phyloP scores from a whole-genome alignment of 805 yeast genomes.

The Pichia cephalocereana region DNA sequence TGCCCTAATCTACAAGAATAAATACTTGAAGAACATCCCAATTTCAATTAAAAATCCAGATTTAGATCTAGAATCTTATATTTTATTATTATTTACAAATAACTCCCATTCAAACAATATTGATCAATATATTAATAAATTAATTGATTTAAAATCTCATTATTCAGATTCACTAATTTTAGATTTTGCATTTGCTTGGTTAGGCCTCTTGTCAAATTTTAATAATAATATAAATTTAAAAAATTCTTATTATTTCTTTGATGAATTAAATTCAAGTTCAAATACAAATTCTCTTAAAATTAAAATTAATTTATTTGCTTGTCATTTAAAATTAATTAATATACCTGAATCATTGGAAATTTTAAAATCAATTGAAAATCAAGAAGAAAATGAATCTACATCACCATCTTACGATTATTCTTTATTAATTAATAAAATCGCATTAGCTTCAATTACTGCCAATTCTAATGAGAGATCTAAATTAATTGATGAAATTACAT shows the following conservation, averaged over 20 bases:
- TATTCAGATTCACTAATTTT: constrained; percentile 67
- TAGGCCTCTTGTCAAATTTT: constrained; percentile 24
- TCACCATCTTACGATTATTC: constrained; percentile 29
- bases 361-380: constrained; percentile 30
- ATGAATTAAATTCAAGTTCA: constrained; percentile 64
- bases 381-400: constrained; percentile 3
- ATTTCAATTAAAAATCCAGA: constrained; percentile 2
- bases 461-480: constrained; percentile 11
- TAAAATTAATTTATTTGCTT: constrained; percentile 55
- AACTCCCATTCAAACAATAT: too few species aligned
- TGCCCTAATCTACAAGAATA: constrained; percentile 16
- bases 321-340: constrained; percentile 72
- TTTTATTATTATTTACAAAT: constrained; percentile 33
- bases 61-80: constrained; percentile 25
- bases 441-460: constrained; percentile 51
- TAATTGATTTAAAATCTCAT: constrained; percentile 33
- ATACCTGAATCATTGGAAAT: constrained; percentile 75
- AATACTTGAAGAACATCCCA: constrained; percentile 1
- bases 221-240: constrained; percentile 29
- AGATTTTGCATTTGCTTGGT: constrained; percentile 74
- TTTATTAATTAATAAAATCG: constrained; percentile 55
- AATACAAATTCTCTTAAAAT: constrained; percentile 34
- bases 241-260: constrained; percentile 56
- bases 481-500: constrained; percentile 31
- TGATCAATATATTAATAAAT: constrained; percentile 8